Evolutionary conservation across 768 basidiomycete genomes (phyloP), one percentile per base, ranked within the genome.

Genomic region (Russula olivacea): DNA sequence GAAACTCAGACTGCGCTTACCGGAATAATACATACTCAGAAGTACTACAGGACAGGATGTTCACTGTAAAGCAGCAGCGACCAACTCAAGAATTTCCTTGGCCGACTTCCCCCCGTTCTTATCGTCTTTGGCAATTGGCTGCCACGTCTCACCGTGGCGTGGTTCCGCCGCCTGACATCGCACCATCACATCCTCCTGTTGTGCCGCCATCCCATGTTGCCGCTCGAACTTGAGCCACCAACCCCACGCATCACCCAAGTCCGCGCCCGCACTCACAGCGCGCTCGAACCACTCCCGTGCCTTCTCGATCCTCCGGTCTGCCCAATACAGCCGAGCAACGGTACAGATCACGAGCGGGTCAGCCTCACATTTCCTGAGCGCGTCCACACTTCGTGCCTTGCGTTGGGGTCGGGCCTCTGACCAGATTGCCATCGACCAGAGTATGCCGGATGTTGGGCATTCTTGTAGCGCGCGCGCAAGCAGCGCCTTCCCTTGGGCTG

Each of bases 171-270:
- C 82, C 4, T 81, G 73, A 69, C 91, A 91, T 63, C 82, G 83
- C 23, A 73, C 82, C 43, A 87, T 75, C 1, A 98, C 90, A 11
- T 81, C 80, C 68, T 88, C 83, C 52, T 86, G 83, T 21, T 84
- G 75, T 52, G 90, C 92, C 74, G 81, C 78, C 6, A 84, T 89
- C 6, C 95, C 95, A 74, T 98, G 91, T 74, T 95, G 86, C 64
- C 85, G 78, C 78, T 98, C 97, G 75, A 98, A 99, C 76, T 88
- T 93, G 69, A 92, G 77, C 93, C 95, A 98, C 94, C 95, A 98
- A 2, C 82, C 97, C 94, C 95, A 98, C 7, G 85, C 81, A 73
- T 98, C 96, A 2, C 95, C 94, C 28, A 86, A 73, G 73, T 93
- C 92, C 50, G 67, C 73, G 76, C 61, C 87, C 80, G 59, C 82